Base-by-base conservation (phyloP, 148 eudicot species). In the Spergularia marina region DNA sequence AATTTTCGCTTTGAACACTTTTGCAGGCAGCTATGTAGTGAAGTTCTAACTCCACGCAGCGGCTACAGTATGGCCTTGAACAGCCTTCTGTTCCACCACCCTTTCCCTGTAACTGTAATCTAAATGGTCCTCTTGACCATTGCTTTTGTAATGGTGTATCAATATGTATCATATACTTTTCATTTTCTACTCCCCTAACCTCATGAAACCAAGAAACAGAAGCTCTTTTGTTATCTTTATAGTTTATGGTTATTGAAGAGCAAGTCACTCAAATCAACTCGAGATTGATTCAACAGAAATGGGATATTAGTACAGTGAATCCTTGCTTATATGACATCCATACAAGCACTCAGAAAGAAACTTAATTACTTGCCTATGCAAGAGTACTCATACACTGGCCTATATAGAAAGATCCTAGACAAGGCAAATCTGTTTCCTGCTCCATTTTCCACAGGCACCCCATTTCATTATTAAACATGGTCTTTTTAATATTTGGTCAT, bases 21-120 rank as follows among this genome's bases (percentile, higher is more conserved):
- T 51, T 71, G 25, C 83, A 80, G 83, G 79, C 44, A 57, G 83
- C 18, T 71, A 21, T 71, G 41, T 36, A 57, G 51, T 76, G 69
- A 80, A 36, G 76, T 16, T 36, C 41, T 18, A 70, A 51, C 72
- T 54, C 65, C 16, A 10, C 21, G 53, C 49, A 65, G 36, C 36
- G 49, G 73, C 80, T 39, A 66, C 17, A 60, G 53, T 71, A 71
- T 71, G 20, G 64, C 72, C 68, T 56, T 53, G 34, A 65, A 71
- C 76, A 65, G 61, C 76, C 71, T 68, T 53, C 9, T 20, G 68
- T 40, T 79, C 82, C 64, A 57, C 57, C 65, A 80, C 71, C 76
- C 61, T 65, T 76, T 64, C 54, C 56, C 54, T 56, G 61, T 71
- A 71, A 71, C 68, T 58, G 83, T 67, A 57, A 76, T 76, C 73